Base-by-base conservation (phyloP, 768 basidiomycete species). In the Lyophyllum shimeji region DNA sequence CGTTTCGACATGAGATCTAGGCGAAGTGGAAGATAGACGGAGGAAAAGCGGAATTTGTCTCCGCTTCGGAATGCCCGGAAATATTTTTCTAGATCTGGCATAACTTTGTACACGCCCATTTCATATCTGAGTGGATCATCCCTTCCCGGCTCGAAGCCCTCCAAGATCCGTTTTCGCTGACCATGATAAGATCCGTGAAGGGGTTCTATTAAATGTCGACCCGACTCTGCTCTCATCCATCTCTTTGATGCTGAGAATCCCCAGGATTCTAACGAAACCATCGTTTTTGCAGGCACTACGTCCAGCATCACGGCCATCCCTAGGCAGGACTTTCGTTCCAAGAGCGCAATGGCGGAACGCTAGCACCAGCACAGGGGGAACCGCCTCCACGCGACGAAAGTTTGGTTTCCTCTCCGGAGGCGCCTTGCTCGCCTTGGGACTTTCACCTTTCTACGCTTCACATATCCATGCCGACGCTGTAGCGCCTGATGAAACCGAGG, bases 1-100 rank as follows among this genome's bases (percentile, higher is more conserved):
- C 82, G 75, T 67, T 84, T 85, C 31, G 77, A 74, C 83, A 83
- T 84, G 33, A 17, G 34, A 37, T 37, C 29, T 29, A 29, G 29
- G 29, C 29, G 29, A 9, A 21, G 52, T n/a, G 5, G 31, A 24
- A 45, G 44, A 53, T 51, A 33, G 24, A 2, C 2, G 9, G 27
- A 45, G 31, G 29, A 5, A 6, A 18, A 31, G 18, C 18, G 27
- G 25, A 40, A 40, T 40, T 40, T 4, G 5, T n/a, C 3, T 21
- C 33, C 31, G 40, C 25, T 40, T 59, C 53, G 58, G 50, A 55
- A 47, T 34, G 9, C 6, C 27, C 50, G 54, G 50, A 56, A 49
- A n/a, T n/a, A n/a, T n/a, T n/a, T n/a, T n/a, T n/a, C 39, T 46
- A 37, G 2, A 23, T 3, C 13, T 24, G 20, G 43, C 43, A 23